phyloP scores from a whole-genome alignment of 345 rosid genomes.

The Diplotaxis tenuifolia region DNA sequence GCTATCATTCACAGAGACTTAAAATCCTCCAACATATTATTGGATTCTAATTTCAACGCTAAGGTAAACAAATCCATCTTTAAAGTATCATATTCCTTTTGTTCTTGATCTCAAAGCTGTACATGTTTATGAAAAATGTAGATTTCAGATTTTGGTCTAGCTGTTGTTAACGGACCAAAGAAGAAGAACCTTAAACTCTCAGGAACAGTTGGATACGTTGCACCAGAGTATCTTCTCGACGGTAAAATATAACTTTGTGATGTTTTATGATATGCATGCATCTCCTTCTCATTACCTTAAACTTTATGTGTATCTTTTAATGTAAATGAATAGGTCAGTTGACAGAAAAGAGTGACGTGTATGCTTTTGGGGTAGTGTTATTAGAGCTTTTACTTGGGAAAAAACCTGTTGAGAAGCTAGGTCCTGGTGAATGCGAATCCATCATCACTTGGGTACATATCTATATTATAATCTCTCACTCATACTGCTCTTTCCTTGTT shows the following conservation, averaged over 20 bases:
- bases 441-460: slow-evolving; percentile 85
- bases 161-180: slow-evolving; percentile 65
- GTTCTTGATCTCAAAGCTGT: slow-evolving; percentile 4
- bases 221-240: slow-evolving; percentile 88
- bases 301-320: neutral
- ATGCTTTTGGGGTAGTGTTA: slow-evolving; percentile 94
- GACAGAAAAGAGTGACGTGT: slow-evolving; percentile 96
- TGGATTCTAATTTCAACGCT: slow-evolving; percentile 86
- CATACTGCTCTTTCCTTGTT: neutral
- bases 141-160: slow-evolving; percentile 98
- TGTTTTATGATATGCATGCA: slow-evolving; percentile 1
- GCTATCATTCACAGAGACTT: slow-evolving; percentile 95
- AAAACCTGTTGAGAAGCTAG: slow-evolving; percentile 85
- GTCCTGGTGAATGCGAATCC: slow-evolving; percentile 85
- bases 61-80: slow-evolving; percentile 54
- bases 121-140: slow-evolving; percentile 31
- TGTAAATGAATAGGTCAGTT: slow-evolving; percentile 53
- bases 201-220: slow-evolving; percentile 92
- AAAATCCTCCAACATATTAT: slow-evolving; percentile 90
- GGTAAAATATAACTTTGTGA: slow-evolving; percentile 41
- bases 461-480: neutral
- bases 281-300: slow-evolving; percentile 7
- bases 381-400: slow-evolving; percentile 84
- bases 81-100: neutral
- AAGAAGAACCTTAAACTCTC: slow-evolving; percentile 82